Base-by-base conservation (phyloP, 441 rosid genomes). In the Croton setiger region DNA sequence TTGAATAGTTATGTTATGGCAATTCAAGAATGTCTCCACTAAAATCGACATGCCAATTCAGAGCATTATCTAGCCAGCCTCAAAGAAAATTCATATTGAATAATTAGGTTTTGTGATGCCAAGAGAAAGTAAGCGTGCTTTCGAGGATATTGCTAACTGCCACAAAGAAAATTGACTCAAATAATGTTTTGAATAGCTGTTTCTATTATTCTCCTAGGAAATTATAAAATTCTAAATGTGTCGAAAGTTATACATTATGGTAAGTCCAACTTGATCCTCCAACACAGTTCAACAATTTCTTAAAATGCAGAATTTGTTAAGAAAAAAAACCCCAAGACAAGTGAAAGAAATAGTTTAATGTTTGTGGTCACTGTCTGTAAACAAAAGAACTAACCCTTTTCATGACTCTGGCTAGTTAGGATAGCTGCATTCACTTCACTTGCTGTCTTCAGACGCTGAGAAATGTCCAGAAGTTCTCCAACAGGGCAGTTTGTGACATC, bases 371-470 rank as follows among this genome's bases (percentile, higher is more conserved):
- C 39, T 45, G 7, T 13, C 23, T 14, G 56, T 18, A n/a, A 48
- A 53, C 37, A 56, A 64, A n/a, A 11, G n/a, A 45, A 52, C 71
- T 7, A 48, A 94, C 99, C 99, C 86, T 92, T 95, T 79, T 95
- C 98, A 62, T 88, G 98, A 70, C 96, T 88, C 82, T 92, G 99
- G 82, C 98, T 90, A 44, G 94, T 95, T 69, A 92, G 92, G 70
- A 95, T 95, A 48, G 99, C 99, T 51, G 97, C 98, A 66, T 95
- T 92, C 69, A 95, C 95, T 77, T 92, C 98, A 80, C 96, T 89
- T 51, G 98, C 96, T 8, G 96, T 90, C 87, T 90, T 90, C 64
- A 83, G 84, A 54, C 98, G 97, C 69, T 95, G 98, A 14, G 97
- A 89, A 67, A 89, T 80, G 74, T 90, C 95, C 60, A 92, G 74